Evolutionary conservation across 106 monocot species (phyloP), one percentile per base, ranked within the genome.

Genomic region (Iris macrosiphon): DNA sequence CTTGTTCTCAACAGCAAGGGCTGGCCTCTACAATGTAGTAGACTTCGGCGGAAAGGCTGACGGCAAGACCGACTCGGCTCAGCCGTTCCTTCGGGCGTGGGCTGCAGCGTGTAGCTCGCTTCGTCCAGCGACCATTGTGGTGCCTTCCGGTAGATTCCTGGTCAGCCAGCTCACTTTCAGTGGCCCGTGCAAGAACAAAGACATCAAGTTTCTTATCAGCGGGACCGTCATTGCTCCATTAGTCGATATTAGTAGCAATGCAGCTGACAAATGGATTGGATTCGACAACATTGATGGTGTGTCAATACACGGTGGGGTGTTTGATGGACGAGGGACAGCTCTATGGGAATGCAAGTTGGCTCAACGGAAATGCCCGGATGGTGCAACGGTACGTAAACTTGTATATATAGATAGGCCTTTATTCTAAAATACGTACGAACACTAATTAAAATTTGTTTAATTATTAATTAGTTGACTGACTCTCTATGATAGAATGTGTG

Each of bases 131-230:
- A 58, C 72, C 23, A 18, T 78, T 26, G 29, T 59, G 14, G 65
- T 73, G 7, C 69, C 64, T 3, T 2, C 3, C 0, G 73, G 73
- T 4, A 35, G 13, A 2, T 79, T 44, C 60, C 15, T 69, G 45
- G n/a, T 79, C 4, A 63, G 53, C 58, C 56, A 48, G 20, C 52
- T 31, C 13, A 28, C 2, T 6, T 68, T 87, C 52, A 26, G 2
- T 0, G 87, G 87, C 13, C 87, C 87, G 0, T 87, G 87, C 71
- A 71, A 57, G 32, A 71, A 29, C 32, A 42, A 4, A 10, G 15
- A 6, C 4, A 51, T 78, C n/a, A 60, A 40, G 1, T 31, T 87
- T 5, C 9, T 10, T 13, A 68, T 87, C 43, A 21, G 67, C 7
- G 87, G 87, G 0, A 67, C 40, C 8, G 3, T 86, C 16, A 27